Evolutionary conservation across 2,329 filamentous ascomycete species (phyloP), one percentile per base, ranked within the genome.

Genomic region (Beauveria rudraprayagi): DNA sequence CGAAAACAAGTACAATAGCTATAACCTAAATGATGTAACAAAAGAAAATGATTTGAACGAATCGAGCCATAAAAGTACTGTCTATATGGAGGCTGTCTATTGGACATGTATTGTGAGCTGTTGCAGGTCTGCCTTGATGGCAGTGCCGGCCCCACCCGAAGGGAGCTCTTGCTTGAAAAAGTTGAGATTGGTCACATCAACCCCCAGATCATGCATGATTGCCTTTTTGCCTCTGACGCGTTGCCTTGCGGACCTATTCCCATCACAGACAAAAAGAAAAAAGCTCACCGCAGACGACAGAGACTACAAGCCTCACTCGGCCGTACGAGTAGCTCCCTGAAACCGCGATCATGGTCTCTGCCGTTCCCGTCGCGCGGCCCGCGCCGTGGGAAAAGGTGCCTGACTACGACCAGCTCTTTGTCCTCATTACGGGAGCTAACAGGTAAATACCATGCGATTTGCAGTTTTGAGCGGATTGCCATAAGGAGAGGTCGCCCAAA

Each of bases 391-490:
- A 76, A 11, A 64, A 61, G 3, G 73, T 70, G 37, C 60, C 71
- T 5, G 60, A 71, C 30, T 66, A 75, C 37, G 75, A 82, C 63
- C 81, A 83, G 68, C 73, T 80, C 52, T 85, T 84, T 70, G 84
- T 91, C 9, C 78, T 96, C 44, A 84, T 96, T 46, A 96, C 91
- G 0, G 91, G 91, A 58, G 90, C 90, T 41, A 96, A 95, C 74
- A 92, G 90, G 91, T 92, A 81, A 61, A 69, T 66, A 60, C 63
- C 63, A 22, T 56, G 56, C 16, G 26, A 28, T 41, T 40, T 40
- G 56, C 34, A 60, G 28, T 8, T n/a, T 37, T 14, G 60, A 41
- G 37, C n/a, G 41, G 26, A 26, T 11, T 24, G 3, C 9, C 46
- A 54, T 22, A 7, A 40, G 17, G 17, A 22, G 37, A 44, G 19